Percentiles rank a stretch among this genome's conserved stretches.
Evolutionary conservation across 2,329 filamentous ascomycete genomes (phyloP).

Genomic region (Aspergillus sp.): DNA sequence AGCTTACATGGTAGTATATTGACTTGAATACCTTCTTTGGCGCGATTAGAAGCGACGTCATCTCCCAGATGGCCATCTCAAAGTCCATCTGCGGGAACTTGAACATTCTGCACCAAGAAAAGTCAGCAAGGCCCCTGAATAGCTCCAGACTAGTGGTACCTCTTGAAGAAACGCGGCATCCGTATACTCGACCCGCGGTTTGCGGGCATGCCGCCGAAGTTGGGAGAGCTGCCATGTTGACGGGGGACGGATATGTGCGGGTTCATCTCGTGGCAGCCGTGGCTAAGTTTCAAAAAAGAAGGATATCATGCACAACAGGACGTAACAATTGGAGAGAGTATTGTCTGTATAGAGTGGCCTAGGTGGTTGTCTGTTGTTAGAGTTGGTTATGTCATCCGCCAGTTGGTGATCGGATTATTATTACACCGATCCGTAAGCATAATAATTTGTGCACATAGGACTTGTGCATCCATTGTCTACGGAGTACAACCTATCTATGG

Average conservation of each 20-base stretch:
- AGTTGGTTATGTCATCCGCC: conserved; percentile 20
- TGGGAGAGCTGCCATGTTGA: conserved; percentile 58
- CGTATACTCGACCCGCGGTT: conserved; percentile 58
- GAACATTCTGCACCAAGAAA: conserved; percentile 55
- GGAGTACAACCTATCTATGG: neutral
- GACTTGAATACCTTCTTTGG: conserved; percentile 73
- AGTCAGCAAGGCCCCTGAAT: neutral
- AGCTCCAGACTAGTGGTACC: conserved; percentile 38
- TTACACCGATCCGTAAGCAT: conserved; percentile 11
- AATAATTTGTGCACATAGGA: neutral
- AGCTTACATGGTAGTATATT: conserved; percentile 69
- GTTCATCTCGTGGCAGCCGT: conserved; percentile 53
- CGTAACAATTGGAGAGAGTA: neutral
- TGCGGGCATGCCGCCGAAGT: conserved; percentile 56
- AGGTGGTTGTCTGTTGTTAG: conserved; percentile 2
- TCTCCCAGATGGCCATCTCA: conserved; percentile 74
- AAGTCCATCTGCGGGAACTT: conserved; percentile 78
- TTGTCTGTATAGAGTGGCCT: neutral
- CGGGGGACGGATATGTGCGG: conserved; percentile 64
- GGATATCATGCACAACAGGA: conserved; percentile 15
- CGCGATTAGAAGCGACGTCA: conserved; percentile 69
- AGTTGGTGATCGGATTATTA: conserved; percentile 10
- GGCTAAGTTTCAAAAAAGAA: conserved; percentile 4
- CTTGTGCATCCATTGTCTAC: neutral
- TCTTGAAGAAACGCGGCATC: conserved; percentile 70